Evolutionary conservation across 2,329 filamentous ascomycete species (phyloP).

Genomic region (Sporothrix sp.): DNA sequence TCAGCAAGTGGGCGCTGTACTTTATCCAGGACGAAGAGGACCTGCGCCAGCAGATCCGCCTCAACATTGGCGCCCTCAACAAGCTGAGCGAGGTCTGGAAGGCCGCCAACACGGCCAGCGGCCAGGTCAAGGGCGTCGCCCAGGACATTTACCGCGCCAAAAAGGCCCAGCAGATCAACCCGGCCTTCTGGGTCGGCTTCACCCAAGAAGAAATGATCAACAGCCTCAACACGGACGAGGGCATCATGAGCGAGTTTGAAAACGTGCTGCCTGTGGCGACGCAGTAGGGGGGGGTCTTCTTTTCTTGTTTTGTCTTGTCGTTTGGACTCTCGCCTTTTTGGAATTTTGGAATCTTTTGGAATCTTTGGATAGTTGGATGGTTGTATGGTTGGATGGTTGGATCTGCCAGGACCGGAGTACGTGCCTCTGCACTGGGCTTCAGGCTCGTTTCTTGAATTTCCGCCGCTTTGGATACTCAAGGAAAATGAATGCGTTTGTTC

Average conservation of each 20-base stretch:
- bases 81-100: slow-evolving; percentile 61
- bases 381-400: neutral
- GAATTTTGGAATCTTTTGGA: no score
- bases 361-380: no score
- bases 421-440: no score
- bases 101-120: slow-evolving; percentile 58
- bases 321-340: neutral
- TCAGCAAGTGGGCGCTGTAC: slow-evolving; percentile 65
- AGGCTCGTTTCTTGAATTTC: no score
- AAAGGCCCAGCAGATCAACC: slow-evolving; percentile 44
- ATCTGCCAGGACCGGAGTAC: no score
- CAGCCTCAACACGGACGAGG: slow-evolving; percentile 47
- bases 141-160: slow-evolving; percentile 58
- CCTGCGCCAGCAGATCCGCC: slow-evolving; percentile 63
- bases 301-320: neutral
- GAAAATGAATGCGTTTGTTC: no score
- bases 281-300: slow-evolving; percentile 11
- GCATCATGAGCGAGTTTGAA: slow-evolving; percentile 50
- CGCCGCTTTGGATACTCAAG: no score
- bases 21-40: slow-evolving; percentile 54
- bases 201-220: slow-evolving; percentile 46
- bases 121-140: slow-evolving; percentile 69
- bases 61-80: slow-evolving; percentile 69
- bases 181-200: slow-evolving; percentile 45
- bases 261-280: slow-evolving; percentile 23